Evolutionary conservation across 768 basidiomycete genomes (phyloP).

Genomic region (Rhizopogon roseolus): DNA sequence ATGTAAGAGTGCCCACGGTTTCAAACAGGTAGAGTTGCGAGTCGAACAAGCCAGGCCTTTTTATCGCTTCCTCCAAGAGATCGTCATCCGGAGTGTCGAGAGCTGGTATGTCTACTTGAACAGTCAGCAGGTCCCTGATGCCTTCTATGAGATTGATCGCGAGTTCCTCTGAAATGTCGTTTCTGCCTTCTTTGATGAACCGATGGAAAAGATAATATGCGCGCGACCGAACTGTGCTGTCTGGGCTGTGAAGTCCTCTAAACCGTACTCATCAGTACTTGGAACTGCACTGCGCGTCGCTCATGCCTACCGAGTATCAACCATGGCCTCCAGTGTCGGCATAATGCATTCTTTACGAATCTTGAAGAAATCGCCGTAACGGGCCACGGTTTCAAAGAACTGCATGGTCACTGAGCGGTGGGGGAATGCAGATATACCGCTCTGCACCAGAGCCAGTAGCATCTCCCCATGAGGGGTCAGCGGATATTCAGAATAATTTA

Average conservation of each 20-base stretch:
- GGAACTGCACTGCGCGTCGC: neutral
- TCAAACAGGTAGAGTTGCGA: slow-evolving; percentile 95
- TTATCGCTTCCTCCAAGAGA: slow-evolving; percentile 74
- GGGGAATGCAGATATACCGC: slow-evolving; percentile 77
- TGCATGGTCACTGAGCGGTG: slow-evolving; percentile 83
- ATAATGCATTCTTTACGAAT: slow-evolving; percentile 85
- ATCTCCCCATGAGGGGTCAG: slow-evolving; percentile 90
- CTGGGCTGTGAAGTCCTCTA: slow-evolving; percentile 84
- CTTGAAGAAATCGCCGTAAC: slow-evolving; percentile 97
- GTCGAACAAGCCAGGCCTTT: slow-evolving; percentile 68
- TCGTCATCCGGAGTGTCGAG: slow-evolving; percentile 71
- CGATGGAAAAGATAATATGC: slow-evolving; percentile 90
- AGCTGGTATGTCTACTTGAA: slow-evolving; percentile 74
- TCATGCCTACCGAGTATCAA: slow-evolving; percentile 66
- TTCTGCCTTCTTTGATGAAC: slow-evolving; percentile 81
- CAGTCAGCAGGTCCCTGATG: slow-evolving; percentile 71
- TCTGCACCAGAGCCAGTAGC: slow-evolving; percentile 77
- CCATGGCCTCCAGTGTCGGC: slow-evolving; percentile 83
- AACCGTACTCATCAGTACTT: slow-evolving; percentile 3
- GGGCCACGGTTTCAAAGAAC: slow-evolving; percentile 88
- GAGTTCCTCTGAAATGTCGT: slow-evolving; percentile 72
- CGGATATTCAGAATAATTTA: slow-evolving; percentile 76
- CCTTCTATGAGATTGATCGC: slow-evolving; percentile 66
- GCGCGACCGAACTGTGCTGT: slow-evolving; percentile 65
- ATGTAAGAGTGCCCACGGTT: slow-evolving; percentile 79